Evolutionary conservation across 768 basidiomycete species (phyloP).

Genomic region (Tylopilus balloui): DNA sequence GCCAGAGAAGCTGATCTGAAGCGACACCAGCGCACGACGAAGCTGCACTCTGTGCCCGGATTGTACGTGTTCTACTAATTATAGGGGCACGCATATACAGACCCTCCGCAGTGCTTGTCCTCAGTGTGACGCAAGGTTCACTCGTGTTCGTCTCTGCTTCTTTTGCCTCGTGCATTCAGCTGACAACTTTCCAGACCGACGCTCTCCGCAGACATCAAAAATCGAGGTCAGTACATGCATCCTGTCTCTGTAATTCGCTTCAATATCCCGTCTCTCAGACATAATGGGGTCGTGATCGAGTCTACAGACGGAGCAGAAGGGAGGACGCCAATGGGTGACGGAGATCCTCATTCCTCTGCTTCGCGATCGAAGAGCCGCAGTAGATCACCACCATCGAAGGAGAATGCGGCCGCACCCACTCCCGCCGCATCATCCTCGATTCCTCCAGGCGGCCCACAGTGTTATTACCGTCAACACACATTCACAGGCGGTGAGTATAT

Average conservation of each 20-base stretch:
- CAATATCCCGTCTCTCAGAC: constrained; percentile 31
- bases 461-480: constrained; percentile 67
- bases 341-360: constrained; percentile 33
- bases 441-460: constrained; percentile 38
- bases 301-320: constrained; percentile 31
- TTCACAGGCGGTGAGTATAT: constrained; percentile 38
- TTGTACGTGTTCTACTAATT: constrained; percentile 45
- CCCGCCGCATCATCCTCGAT: constrained; percentile 34
- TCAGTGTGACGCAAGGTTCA: constrained; percentile 77
- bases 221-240: constrained; percentile 50
- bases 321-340: constrained; percentile 19
- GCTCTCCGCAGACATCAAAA: constrained; percentile 77
- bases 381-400: constrained; percentile 43
- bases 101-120: constrained; percentile 55
- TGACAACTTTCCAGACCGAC: constrained; percentile 53
- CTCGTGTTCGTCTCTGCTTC: constrained; percentile 50
- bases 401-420: constrained; percentile 32
- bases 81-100: constrained; percentile 16
- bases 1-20: constrained; percentile 80
- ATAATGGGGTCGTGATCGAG: constrained; percentile 65
- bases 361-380: constrained; percentile 50
- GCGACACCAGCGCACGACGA: constrained; percentile 77
- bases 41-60: constrained; percentile 67
- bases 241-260: constrained; percentile 2
- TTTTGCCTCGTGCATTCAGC: constrained; percentile 10